These are phyloP conservation scores for Ceratocystis albifundus DNA, from an alignment of 2,329 filamentous ascomycete genomes.

Conservation along the genomic window DNA sequence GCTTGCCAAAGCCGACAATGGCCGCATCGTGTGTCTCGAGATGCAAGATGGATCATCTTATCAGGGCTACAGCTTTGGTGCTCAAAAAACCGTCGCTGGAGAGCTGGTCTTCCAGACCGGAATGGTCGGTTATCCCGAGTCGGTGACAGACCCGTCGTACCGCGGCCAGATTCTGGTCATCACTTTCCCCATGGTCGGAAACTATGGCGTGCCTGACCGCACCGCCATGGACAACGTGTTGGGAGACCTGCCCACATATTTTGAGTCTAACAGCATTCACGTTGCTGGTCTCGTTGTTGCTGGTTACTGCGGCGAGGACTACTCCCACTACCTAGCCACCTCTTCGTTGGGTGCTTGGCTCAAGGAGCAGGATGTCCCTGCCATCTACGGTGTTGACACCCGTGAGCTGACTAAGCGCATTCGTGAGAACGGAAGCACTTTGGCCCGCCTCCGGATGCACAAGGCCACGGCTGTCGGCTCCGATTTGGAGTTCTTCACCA, in stretches of 20 bases:
- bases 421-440: slow-evolving; percentile 87
- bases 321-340: slow-evolving; percentile 81
- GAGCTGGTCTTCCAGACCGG: slow-evolving; percentile 99
- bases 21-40: slow-evolving; percentile 71
- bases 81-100: slow-evolving; percentile 83
- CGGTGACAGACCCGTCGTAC: slow-evolving; percentile 76
- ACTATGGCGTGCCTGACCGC: slow-evolving; percentile 90
- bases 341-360: slow-evolving; percentile 91
- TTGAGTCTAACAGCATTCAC: slow-evolving; percentile 87
- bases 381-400: slow-evolving; percentile 91
- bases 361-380: slow-evolving; percentile 87
- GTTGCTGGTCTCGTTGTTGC: slow-evolving; percentile 83
- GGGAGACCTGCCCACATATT: slow-evolving; percentile 76
- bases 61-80: slow-evolving; percentile 94
- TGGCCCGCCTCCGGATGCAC: slow-evolving; percentile 75
- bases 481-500: slow-evolving; percentile 21
- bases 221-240: slow-evolving; percentile 76
- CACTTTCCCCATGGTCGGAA: slow-evolving; percentile 89
- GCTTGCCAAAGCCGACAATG: slow-evolving; percentile 41
- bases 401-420: slow-evolving; percentile 89
- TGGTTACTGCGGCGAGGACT: slow-evolving; percentile 88
- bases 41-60: slow-evolving; percentile 83
- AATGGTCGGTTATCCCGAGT: slow-evolving; percentile 98
- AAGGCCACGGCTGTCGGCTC: slow-evolving; percentile 32
- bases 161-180: slow-evolving; percentile 90